Percentiles rank a stretch among this genome's conserved stretches.
phyloP scores from a whole-genome alignment of 345 rosid genomes.

The Cardamine occulta region DNA sequence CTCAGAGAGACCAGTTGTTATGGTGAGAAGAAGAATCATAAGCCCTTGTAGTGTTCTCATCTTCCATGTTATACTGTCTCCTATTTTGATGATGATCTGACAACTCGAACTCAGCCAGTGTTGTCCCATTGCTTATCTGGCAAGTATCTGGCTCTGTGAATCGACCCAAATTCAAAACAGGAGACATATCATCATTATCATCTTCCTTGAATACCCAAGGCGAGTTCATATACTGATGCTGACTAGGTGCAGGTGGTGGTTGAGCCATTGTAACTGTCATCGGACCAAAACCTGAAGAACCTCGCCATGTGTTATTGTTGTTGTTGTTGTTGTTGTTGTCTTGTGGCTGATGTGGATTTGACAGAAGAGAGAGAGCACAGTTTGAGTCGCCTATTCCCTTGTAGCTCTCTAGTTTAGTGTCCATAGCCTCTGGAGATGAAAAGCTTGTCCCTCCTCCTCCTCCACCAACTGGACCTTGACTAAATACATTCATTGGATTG shows the following conservation, averaged over 20 bases:
- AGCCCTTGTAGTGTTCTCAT: conserved; percentile 53
- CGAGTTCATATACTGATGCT: conserved; percentile 53
- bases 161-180: conserved; percentile 60
- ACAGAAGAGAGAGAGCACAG: conserved; percentile 99
- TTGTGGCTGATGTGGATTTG: conserved; percentile 77
- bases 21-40: conserved; percentile 67
- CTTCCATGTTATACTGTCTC: conserved; percentile 59
- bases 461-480: conserved; percentile 53
- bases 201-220: conserved; percentile 64
- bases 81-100: conserved; percentile 55
- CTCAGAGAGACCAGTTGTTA: conserved; percentile 73
- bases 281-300: conserved; percentile 47
- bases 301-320: conserved; percentile 47
- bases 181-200: conserved; percentile 46
- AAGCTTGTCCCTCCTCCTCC: conserved; percentile 53
- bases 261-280: conserved; percentile 56
- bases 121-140: conserved; percentile 41
- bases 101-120: conserved; percentile 56
- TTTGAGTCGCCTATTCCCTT: conserved; percentile 67
- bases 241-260: conserved; percentile 52
- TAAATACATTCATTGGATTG: conserved; percentile 51
- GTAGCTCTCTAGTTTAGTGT: conserved; percentile 65
- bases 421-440: conserved; percentile 54
- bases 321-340: conserved; percentile 52
- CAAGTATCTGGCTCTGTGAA: conserved; percentile 49